Evolutionary conservation across 2,329 filamentous ascomycete genomes (phyloP).

Genomic region (Fusarium sp.): DNA sequence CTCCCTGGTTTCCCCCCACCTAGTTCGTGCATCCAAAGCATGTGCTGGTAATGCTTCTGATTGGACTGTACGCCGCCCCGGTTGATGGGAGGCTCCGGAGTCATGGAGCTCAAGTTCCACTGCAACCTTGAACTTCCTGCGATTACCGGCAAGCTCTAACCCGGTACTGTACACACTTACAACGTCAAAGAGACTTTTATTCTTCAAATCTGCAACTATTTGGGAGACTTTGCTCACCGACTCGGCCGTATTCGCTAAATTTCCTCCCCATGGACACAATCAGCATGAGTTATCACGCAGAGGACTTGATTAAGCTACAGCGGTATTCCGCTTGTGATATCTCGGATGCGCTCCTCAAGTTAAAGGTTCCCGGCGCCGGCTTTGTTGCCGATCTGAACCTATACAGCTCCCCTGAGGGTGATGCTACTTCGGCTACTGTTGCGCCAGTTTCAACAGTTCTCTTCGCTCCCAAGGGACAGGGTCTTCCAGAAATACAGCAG

Average conservation of each 20-base stretch:
- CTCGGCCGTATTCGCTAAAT: constrained; percentile 26
- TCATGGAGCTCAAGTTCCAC: constrained; percentile 44
- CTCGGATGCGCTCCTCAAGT: constrained; percentile 79
- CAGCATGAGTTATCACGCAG: constrained; percentile 42
- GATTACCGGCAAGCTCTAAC: constrained; percentile 33
- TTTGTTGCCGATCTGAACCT: constrained; percentile 70
- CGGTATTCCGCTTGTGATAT: constrained; percentile 68
- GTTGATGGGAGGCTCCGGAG: constrained; percentile 49
- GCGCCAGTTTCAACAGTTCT: constrained; percentile 72
- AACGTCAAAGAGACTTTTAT: constrained; percentile 25
- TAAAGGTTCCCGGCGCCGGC: constrained; percentile 75
- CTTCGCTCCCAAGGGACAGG: constrained; percentile 70
- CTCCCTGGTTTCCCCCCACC: constrained; percentile 39
- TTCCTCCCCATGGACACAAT: constrained; percentile 29
- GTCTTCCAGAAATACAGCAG: constrained; percentile 48
- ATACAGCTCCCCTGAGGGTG: constrained; percentile 49
- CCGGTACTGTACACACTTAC: constrained; percentile 18
- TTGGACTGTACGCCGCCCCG: constrained; percentile 48
- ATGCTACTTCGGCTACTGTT: constrained; percentile 53
- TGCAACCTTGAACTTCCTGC: constrained; percentile 31
- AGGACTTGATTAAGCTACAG: constrained; percentile 49
- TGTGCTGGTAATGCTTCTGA: constrained; percentile 45
- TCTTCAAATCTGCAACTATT: constrained; percentile 21
- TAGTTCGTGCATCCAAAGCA: constrained; percentile 39
- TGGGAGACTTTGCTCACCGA: constrained; percentile 35